A percentile compares a stretch with the other conserved stretches of the same genome.
phyloP scores from a whole-genome alignment of 495 filamentous ascomycete species.

The Annulohypoxylon maeteangense region DNA sequence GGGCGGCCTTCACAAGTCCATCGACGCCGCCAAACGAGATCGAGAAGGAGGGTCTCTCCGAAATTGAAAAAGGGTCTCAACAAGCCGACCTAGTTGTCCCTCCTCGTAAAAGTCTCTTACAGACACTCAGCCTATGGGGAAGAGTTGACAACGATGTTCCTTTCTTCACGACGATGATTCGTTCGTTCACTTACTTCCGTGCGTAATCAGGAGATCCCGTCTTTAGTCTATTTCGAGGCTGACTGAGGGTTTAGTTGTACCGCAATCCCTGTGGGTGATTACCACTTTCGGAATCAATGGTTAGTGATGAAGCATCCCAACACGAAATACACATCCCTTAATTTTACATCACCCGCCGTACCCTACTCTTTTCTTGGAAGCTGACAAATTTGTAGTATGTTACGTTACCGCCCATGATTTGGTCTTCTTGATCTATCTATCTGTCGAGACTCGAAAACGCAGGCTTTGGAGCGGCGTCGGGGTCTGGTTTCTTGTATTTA shows the following conservation, averaged over 20 bases:
- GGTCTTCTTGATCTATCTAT: neutral
- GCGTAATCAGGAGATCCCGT: neutral
- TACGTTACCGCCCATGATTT: constrained; percentile 3
- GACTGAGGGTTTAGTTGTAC: constrained; percentile 50
- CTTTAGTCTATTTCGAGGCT: neutral
- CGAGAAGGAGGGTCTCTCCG: constrained; percentile 34
- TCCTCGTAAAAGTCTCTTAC: constrained; percentile 57
- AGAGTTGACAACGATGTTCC: constrained; percentile 61
- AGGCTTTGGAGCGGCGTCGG: neutral
- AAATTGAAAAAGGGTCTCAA: constrained; percentile 30
- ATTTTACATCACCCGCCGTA: neutral
- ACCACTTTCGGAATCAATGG: constrained; percentile 59
- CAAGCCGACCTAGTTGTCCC: constrained; percentile 41
- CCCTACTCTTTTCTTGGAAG: constrained; percentile 59
- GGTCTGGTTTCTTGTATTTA: neutral
- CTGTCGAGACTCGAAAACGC: neutral
- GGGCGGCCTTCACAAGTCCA: constrained; percentile 37
- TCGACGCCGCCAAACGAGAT: constrained; percentile 37
- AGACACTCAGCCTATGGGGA: constrained; percentile 62
- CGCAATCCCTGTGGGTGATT: constrained; percentile 69
- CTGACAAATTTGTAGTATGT: constrained; percentile 52
- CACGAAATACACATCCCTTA: neutral
- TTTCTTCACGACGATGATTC: constrained; percentile 65
- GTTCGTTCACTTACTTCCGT: constrained; percentile 66
- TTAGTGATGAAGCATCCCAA: constrained; percentile 33